Evolutionary conservation across 805 yeast species (phyloP).

Genomic region (Candida loeiensis): DNA sequence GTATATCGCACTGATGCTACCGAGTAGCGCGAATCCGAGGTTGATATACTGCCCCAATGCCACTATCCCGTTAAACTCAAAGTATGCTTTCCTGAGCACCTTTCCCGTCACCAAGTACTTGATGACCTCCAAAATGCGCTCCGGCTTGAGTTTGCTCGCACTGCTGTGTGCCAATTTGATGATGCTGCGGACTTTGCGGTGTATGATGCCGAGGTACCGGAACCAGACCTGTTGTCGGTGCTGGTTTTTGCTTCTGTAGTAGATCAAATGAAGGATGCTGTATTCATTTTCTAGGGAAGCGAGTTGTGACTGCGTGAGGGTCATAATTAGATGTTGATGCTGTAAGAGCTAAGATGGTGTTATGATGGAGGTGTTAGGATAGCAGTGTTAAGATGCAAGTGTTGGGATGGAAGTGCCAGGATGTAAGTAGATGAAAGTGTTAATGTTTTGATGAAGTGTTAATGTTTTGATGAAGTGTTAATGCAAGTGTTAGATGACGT

Average conservation of each 20-base stretch:
- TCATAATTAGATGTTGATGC: neutral
- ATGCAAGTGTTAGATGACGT: no score
- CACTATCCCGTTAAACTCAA: conserved; percentile 62
- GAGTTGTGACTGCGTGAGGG: conserved; percentile 1
- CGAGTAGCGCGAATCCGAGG: conserved; percentile 68
- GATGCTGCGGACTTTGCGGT: conserved; percentile 49
- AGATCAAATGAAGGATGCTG: conserved; percentile 55
- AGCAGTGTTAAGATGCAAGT: no score
- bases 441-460: no score
- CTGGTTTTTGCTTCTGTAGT: conserved; percentile 74
- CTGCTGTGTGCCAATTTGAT: conserved; percentile 24
- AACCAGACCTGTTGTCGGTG: conserved; percentile 77
- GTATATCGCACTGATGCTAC: conserved; percentile 47
- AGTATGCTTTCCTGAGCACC: conserved; percentile 47
- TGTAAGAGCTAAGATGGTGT: neutral
- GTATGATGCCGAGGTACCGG: conserved; percentile 60
- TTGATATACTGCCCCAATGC: conserved; percentile 75
- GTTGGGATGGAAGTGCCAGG: no score
- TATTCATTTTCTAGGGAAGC: conserved; percentile 41
- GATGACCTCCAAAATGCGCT: conserved; percentile 13
- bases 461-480: no score
- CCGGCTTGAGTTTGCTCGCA: conserved; percentile 14
- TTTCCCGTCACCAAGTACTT: conserved; percentile 32
- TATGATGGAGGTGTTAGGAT: neutral
- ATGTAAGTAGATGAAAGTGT: no score